phyloP scores from a whole-genome alignment of 129 eudicot genomes.

The Pittosporum tobira region DNA sequence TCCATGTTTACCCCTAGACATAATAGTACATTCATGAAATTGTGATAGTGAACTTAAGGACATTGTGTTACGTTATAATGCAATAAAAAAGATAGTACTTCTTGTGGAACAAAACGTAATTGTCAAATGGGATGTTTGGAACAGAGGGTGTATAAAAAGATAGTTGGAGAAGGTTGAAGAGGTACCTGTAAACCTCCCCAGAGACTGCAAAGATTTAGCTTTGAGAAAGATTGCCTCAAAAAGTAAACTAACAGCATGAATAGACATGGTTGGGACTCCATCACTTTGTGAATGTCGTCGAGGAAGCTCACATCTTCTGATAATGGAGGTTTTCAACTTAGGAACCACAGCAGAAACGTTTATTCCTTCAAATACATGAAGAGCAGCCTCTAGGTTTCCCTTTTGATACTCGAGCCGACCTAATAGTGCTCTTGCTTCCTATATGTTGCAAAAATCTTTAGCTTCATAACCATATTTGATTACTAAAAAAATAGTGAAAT shows the following conservation, averaged over 20 bases:
- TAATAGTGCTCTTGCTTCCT: slow-evolving; percentile 92
- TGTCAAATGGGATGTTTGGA: too few relatives aligned
- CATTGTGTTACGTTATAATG: too few relatives aligned
- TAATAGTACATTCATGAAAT: too few relatives aligned
- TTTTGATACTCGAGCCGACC: slow-evolving; percentile 93
- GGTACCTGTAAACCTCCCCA: slow-evolving; percentile 55
- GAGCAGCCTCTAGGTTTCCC: slow-evolving; percentile 83
- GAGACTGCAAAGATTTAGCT: slow-evolving; percentile 61
- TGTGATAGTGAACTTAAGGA: too few relatives aligned
- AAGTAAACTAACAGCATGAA: slow-evolving; percentile 80
- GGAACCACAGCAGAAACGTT: slow-evolving; percentile 69
- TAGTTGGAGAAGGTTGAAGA: background rate
- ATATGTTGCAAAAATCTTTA: slow-evolving; percentile 17
- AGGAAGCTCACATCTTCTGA: slow-evolving; percentile 47
- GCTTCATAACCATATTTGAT: slow-evolving; percentile 11
- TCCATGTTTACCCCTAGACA: too few relatives aligned
- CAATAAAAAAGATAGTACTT: too few relatives aligned
- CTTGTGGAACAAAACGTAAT: background rate
- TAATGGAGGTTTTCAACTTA: slow-evolving; percentile 47
- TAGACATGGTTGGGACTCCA: slow-evolving; percentile 56
- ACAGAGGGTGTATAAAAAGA: background rate
- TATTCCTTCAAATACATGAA: slow-evolving; percentile 85
- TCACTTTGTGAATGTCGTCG: slow-evolving; percentile 76
- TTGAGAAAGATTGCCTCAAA: slow-evolving; percentile 85
- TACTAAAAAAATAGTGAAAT: background rate